Base-by-base conservation (phyloP, 192 early-diverging fungal genomes). In the Thamnidium elegans region DNA sequence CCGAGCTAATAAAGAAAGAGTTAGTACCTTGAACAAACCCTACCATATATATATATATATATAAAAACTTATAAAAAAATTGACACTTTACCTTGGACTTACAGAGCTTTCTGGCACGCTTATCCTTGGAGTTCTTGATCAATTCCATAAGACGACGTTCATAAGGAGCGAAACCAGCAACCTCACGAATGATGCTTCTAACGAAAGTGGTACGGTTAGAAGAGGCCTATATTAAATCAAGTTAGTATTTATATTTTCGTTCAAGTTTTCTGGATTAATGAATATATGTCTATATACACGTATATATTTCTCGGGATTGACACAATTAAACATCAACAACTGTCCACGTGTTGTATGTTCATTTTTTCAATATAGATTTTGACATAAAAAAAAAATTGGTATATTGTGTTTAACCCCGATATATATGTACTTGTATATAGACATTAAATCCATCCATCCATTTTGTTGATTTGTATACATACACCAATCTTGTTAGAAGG, bases 101-200 rank as follows among this genome's bases (percentile, higher is more conserved):
- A 73, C 94, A 92, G 63, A 99, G 87, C 89, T 94, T 95, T 79
- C 93, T 88, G 62, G 97, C 97, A 77, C 97, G 92, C 94, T 99
- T 99, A 81, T 99, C 97, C 81, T 95, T 96, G 82, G 92, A 94
- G 91, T 97, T 98, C 89, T 94, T 96, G 78, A 99, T 84, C 90
- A 99, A 87, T 89, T 99, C 97, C 95, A 98, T 97, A 70, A 98
- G 90, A 81, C 97, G 90, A 70, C 89, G 90, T 84, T 99, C 97
- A 79, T 99, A 99, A 59, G 97, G 97, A 56, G 97, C 91, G 73
- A 90, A 98, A 58, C 97, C 97, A 75, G 84, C 87, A 39, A 99
- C 96, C 81, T 99, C 97, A 71, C 97, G 95, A 78, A 99, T 81
- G 71, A 98, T 73, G 73, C 89, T 89, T 73, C 90, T 90, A 59